A percentile compares a stretch with the other conserved stretches of the same genome.
These are phyloP conservation scores for Xylariaceae sp. DNA, from an alignment of 2,329 filamentous ascomycete genomes.

Conservation along the genomic window DNA sequence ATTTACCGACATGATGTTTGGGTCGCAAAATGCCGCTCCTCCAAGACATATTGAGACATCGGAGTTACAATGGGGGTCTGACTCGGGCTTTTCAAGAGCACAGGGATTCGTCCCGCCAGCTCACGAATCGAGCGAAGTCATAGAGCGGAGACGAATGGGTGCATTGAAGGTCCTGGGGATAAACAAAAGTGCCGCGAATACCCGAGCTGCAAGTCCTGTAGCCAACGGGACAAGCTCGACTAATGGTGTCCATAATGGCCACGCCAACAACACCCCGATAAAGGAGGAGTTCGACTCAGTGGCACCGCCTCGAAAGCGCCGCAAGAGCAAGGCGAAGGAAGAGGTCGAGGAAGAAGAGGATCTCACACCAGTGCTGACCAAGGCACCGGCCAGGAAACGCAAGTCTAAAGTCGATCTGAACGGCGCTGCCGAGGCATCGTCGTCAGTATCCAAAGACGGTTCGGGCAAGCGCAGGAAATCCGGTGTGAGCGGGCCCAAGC, in stretches of 20 bases:
- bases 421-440: slow-evolving; percentile 22
- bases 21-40: slow-evolving; percentile 9
- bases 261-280: no score
- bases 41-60: slow-evolving; percentile 27
- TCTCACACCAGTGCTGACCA: slow-evolving; percentile 22
- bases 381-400: slow-evolving; percentile 33
- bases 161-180: slow-evolving; percentile 50
- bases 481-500: slow-evolving; percentile 33
- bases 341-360: slow-evolving; percentile 37
- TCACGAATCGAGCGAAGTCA: slow-evolving; percentile 50
- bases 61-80: slow-evolving; percentile 60
- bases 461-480: slow-evolving; percentile 42
- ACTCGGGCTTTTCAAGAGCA: slow-evolving; percentile 51
- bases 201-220: slow-evolving; percentile 50
- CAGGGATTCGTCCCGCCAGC: slow-evolving; percentile 52
- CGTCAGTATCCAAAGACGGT: slow-evolving; percentile 27
- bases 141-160: slow-evolving; percentile 47
- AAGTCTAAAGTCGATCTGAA: slow-evolving; percentile 39
- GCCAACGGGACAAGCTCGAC: slow-evolving; percentile 18
- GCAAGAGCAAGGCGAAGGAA: slow-evolving; percentile 46
- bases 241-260: slow-evolving; percentile 13
- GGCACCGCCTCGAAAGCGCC: slow-evolving; percentile 41
- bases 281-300: slow-evolving; percentile 31
- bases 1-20: slow-evolving; percentile 36
- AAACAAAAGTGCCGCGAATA: slow-evolving; percentile 51